phyloP scores from a whole-genome alignment of 1,284 basidiomycete genomes.

The Rhodotorula sp. region DNA sequence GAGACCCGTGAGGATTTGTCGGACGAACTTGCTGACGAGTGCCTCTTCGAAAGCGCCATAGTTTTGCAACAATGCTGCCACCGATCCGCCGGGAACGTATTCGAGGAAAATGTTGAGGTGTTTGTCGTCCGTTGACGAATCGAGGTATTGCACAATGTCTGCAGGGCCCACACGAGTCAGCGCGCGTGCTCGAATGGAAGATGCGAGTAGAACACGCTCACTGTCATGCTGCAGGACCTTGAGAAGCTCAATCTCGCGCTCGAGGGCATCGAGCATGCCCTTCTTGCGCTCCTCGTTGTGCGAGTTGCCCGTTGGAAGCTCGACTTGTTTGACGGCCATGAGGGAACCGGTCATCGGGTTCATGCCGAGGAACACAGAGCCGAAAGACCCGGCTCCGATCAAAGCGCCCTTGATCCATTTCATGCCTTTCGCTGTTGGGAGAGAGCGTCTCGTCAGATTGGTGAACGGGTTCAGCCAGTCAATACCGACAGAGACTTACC shows the following conservation, averaged over 20 bases:
- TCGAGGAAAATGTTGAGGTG: conserved; percentile 97
- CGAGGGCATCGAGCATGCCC: conserved; percentile 90
- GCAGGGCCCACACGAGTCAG: neutral
- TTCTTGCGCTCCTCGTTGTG: conserved; percentile 91
- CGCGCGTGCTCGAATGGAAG: neutral
- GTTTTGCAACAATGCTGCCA: conserved; percentile 83
- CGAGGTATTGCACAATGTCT: conserved; percentile 90
- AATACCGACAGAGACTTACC: neutral
- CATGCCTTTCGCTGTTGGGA: conserved; percentile 22
- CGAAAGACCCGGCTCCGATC: conserved; percentile 94
- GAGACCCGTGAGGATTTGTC: conserved; percentile 88
- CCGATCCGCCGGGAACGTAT: conserved; percentile 96
- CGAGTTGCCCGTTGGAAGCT: conserved; percentile 79
- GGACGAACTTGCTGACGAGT: conserved; percentile 88
- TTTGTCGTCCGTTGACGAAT: conserved; percentile 82
- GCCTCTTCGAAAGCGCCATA: conserved; percentile 97
- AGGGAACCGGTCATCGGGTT: conserved; percentile 87
- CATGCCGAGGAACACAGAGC: conserved; percentile 93
- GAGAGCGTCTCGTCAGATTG: no score
- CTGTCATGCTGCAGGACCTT: conserved; percentile 91
- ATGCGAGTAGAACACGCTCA: conserved; percentile 4
- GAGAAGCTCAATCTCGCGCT: conserved; percentile 92
- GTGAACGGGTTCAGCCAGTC: no score
- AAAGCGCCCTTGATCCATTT: conserved; percentile 98
- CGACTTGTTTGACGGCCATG: conserved; percentile 99